Evolutionary conservation across 2,329 filamentous ascomycete species (phyloP).

Genomic region (Mycogone perniciosa): DNA sequence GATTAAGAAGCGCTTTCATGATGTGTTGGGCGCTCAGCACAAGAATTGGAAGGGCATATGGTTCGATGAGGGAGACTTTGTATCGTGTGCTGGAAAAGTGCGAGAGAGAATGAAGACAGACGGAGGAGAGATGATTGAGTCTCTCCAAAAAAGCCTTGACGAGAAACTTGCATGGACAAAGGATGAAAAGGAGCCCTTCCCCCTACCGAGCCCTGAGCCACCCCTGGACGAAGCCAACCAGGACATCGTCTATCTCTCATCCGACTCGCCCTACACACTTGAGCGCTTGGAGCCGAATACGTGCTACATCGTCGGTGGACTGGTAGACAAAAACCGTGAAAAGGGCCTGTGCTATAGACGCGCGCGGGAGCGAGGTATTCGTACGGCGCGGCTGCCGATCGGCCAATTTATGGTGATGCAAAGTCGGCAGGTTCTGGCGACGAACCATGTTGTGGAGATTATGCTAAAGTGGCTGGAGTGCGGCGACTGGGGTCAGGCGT

Average conservation of each 20-base stretch:
- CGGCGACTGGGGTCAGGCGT: conserved; percentile 87
- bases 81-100: conserved; percentile 59
- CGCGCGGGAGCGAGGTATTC: conserved; percentile 67
- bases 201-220: conserved; percentile 28
- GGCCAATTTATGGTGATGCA: conserved; percentile 92
- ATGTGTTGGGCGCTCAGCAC: conserved; percentile 63
- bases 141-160: conserved; percentile 40
- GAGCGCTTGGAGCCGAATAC: conserved; percentile 78
- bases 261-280: conserved; percentile 82
- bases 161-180: conserved; percentile 24
- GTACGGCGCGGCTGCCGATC: conserved; percentile 87
- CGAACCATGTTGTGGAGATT: conserved; percentile 95
- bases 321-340: conserved; percentile 94
- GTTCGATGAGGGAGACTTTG: conserved; percentile 69
- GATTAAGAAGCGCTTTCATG: conserved; percentile 75
- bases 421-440: conserved; percentile 77
- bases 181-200: conserved; percentile 28
- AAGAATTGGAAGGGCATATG: conserved; percentile 71
- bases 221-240: conserved; percentile 27
- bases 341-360: conserved; percentile 89
- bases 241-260: conserved; percentile 77
- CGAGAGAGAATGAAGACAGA: conserved; percentile 55
- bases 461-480: conserved; percentile 90
- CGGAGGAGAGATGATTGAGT: conserved; percentile 55
- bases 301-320: conserved; percentile 86